phyloP scores from a whole-genome alignment of 2,329 filamentous ascomycete genomes.

The Penicillium aurantiogriseum region DNA sequence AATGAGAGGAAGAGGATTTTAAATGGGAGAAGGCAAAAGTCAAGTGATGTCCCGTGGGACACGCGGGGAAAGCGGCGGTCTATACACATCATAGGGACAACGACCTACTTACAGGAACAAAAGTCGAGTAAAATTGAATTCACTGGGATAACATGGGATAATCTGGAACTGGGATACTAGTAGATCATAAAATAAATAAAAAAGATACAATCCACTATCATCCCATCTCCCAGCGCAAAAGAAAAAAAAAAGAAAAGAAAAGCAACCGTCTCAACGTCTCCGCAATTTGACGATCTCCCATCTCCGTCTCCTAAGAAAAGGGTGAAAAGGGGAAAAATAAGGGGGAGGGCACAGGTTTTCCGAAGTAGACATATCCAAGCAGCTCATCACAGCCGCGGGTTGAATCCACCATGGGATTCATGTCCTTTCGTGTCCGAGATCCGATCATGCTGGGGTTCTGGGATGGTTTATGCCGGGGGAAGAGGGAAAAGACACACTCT shows the following conservation, averaged over 20 bases:
- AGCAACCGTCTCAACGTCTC: constrained; percentile 6
- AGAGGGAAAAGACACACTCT: constrained; percentile 14
- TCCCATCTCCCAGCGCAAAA: not conserved
- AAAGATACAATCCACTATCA: not conserved
- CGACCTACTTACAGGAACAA: no score
- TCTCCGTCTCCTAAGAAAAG: constrained; percentile 6
- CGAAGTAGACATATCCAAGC: constrained; percentile 10
- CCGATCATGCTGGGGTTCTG: constrained; percentile 9
- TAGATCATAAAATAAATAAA: constrained; percentile 1
- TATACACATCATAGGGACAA: constrained; percentile 1
- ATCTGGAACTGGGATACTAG: not conserved
- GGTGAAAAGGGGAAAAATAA: not conserved
- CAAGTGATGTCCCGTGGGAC: constrained; percentile 20
- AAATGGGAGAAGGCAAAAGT: constrained; percentile 7
- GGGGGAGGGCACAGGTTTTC: not conserved
- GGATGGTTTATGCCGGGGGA: constrained; percentile 14
- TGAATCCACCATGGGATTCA: constrained; percentile 13
- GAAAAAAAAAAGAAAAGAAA: not conserved
- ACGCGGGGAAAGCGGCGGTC: constrained; percentile 20
- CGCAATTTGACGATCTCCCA: constrained; percentile 6
- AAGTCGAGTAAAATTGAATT: not conserved
- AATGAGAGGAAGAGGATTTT: not conserved
- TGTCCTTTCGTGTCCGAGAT: constrained; percentile 13
- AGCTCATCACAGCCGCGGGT: constrained; percentile 15
- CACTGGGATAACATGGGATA: not conserved